These are phyloP conservation scores for Claviceps paspali DNA, from an alignment of 2,329 filamentous ascomycete genomes.

Conservation along the genomic window DNA sequence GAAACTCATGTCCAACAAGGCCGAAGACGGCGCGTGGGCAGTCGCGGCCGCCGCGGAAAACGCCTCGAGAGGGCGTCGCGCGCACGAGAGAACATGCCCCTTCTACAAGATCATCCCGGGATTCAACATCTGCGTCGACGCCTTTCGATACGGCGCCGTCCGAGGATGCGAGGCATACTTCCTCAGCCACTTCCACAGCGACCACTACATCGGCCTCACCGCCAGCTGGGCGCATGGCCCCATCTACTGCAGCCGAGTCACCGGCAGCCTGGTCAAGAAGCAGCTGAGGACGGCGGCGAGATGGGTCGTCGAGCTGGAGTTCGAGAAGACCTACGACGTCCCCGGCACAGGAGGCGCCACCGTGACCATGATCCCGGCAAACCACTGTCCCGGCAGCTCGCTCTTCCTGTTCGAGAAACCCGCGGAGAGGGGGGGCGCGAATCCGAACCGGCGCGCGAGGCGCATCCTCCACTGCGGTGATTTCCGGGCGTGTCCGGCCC, in stretches of 20 bases:
- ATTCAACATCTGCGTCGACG: slow-evolving; percentile 85
- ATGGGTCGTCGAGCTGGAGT: slow-evolving; percentile 74
- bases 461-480: slow-evolving; percentile 90
- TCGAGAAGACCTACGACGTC: slow-evolving; percentile 64
- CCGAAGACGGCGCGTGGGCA: slow-evolving; percentile 82
- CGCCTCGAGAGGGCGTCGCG: slow-evolving; percentile 66
- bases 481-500: slow-evolving; percentile 77
- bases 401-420: slow-evolving; percentile 83
- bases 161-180: slow-evolving; percentile 91
- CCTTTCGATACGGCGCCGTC: slow-evolving; percentile 88
- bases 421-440: slow-evolving; percentile 43
- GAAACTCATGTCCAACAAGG: slow-evolving; percentile 83
- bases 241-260: slow-evolving; percentile 91
- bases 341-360: slow-evolving; percentile 59
- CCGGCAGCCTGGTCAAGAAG: slow-evolving; percentile 73
- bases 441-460: slow-evolving; percentile 42
- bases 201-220: slow-evolving; percentile 88
- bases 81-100: slow-evolving; percentile 80
- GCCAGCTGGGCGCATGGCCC: slow-evolving; percentile 83
- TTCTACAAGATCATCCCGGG: slow-evolving; percentile 98
- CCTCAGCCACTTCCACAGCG: slow-evolving; percentile 92
- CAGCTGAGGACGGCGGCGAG: slow-evolving; percentile 76
- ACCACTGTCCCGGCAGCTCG: slow-evolving; percentile 91
- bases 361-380: slow-evolving; percentile 91
- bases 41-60: slow-evolving; percentile 67